phyloP scores from a whole-genome alignment of 2,329 filamentous ascomycete genomes.

The Rhynchosporium graminicola region DNA sequence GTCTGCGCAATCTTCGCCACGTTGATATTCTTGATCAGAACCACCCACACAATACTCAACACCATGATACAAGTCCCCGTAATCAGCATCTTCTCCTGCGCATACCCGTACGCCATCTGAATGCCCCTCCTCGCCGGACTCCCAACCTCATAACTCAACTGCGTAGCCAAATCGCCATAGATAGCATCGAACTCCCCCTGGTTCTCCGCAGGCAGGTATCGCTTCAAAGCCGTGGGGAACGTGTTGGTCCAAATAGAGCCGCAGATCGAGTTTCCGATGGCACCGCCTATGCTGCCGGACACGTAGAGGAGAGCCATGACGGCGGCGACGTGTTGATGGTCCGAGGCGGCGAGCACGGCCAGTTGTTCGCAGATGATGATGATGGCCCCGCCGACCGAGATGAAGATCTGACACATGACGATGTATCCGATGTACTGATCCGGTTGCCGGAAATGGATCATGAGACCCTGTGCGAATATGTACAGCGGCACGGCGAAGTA shows the following conservation, averaged over 20 bases:
- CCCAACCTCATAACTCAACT: slow-evolving; percentile 52
- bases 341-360: slow-evolving; percentile 57
- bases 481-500: slow-evolving; percentile 16
- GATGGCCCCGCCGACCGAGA: slow-evolving; percentile 57
- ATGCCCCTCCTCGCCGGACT: slow-evolving; percentile 51
- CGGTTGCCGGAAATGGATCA: slow-evolving; percentile 58
- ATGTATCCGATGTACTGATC: slow-evolving; percentile 54
- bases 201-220: slow-evolving; percentile 50
- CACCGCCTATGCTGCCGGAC: slow-evolving; percentile 58
- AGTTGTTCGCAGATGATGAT: slow-evolving; percentile 61
- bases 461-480: slow-evolving; percentile 44
- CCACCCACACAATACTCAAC: slow-evolving; percentile 45
- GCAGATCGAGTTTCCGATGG: slow-evolving; percentile 60
- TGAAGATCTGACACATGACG: slow-evolving; percentile 60
- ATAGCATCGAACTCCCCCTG: slow-evolving; percentile 48
- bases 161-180: slow-evolving; percentile 53
- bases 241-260: slow-evolving; percentile 65
- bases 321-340: slow-evolving; percentile 51
- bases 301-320: slow-evolving; percentile 20
- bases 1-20: slow-evolving; percentile 48
- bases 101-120: slow-evolving; percentile 57
- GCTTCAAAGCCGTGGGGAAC: slow-evolving; percentile 53
- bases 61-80: slow-evolving; percentile 50
- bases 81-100: slow-evolving; percentile 53
- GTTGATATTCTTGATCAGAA: slow-evolving; percentile 50